Percentiles rank a stretch among this genome's conserved stretches.
phyloP scores from a whole-genome alignment of 805 yeast genomes.

The Lipomyces orientalis region DNA sequence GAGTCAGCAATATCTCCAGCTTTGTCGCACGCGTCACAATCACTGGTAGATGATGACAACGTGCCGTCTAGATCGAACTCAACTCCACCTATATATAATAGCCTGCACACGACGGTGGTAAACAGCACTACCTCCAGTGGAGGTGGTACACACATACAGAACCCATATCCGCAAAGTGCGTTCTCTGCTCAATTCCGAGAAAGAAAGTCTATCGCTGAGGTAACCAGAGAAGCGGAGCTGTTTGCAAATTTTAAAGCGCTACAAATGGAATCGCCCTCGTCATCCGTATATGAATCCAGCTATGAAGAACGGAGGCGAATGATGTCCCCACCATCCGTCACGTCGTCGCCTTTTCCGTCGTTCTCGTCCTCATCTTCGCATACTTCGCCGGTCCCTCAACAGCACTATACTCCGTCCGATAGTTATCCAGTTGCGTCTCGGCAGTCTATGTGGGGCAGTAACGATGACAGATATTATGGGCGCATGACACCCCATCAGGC shows the following conservation, averaged over 20 bases:
- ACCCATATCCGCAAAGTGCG: slow-evolving; percentile 18
- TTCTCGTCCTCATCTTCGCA: slow-evolving; percentile 12
- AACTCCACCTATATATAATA: slow-evolving; percentile 27
- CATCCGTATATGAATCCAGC: slow-evolving; percentile 13
- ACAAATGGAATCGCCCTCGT: slow-evolving; percentile 13
- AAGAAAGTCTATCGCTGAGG: slow-evolving; percentile 40
- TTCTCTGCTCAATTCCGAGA: slow-evolving; percentile 17
- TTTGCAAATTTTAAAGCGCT: slow-evolving; percentile 30
- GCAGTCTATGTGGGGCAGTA: slow-evolving; percentile 22
- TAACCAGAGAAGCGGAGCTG: slow-evolving; percentile 46
- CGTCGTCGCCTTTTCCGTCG: slow-evolving; percentile 17
- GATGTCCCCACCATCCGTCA: slow-evolving; percentile 8
- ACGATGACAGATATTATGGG: slow-evolving; percentile 20
- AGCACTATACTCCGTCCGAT: slow-evolving; percentile 8
- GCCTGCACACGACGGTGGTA: slow-evolving; percentile 2
- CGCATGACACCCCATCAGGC: slow-evolving; percentile 15
- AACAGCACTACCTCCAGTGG: slow-evolving; percentile 10
- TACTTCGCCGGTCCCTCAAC: slow-evolving; percentile 19
- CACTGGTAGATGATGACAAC: slow-evolving; percentile 22
- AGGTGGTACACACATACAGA: slow-evolving; percentile 11
- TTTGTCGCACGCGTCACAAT: slow-evolving; percentile 27
- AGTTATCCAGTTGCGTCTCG: slow-evolving; percentile 16
- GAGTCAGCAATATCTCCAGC: slow-evolving; percentile 24
- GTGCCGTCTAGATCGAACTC: slow-evolving; percentile 13
- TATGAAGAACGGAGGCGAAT: slow-evolving; percentile 36